A percentile compares a stretch with the other conserved stretches of the same genome.
phyloP scores from a whole-genome alignment of 2,329 filamentous ascomycete species.

The Orbilia brochopaga region DNA sequence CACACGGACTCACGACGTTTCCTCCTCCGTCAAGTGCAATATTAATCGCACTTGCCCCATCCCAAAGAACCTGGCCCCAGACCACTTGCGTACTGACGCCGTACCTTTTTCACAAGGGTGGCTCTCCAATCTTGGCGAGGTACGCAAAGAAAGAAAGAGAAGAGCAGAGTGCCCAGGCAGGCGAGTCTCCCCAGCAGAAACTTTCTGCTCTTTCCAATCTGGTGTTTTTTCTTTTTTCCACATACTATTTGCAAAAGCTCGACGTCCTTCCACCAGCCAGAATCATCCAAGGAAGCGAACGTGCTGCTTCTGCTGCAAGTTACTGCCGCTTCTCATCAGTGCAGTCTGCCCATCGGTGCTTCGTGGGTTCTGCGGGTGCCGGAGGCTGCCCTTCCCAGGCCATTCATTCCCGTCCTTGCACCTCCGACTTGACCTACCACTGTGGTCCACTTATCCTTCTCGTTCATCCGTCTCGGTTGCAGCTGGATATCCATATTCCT shows the following conservation, averaged over 20 bases:
- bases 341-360: constrained; percentile 7
- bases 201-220: constrained; percentile 31
- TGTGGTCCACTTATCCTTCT: constrained; percentile 44
- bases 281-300: constrained; percentile 16
- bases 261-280: constrained; percentile 19
- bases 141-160: constrained; percentile 25
- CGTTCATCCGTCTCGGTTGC: constrained; percentile 49
- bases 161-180: constrained; percentile 20
- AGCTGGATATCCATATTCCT: constrained; percentile 42
- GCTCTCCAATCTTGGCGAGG: constrained; percentile 26
- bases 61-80: constrained; percentile 24
- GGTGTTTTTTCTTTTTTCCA: constrained; percentile 18
- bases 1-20: constrained; percentile 10
- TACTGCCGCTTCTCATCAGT: constrained; percentile 4
- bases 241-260: constrained; percentile 18
- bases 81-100: constrained; percentile 23
- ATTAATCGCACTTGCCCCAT: constrained; percentile 39
- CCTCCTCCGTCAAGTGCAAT: constrained; percentile 14
- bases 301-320: constrained; percentile 20
- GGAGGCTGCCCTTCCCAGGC: constrained; percentile 23
- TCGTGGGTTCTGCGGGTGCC: constrained; percentile 15
- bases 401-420: constrained; percentile 38
- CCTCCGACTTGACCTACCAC: constrained; percentile 50
- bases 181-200: constrained; percentile 27
- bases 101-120: constrained; percentile 41